Evolutionary conservation across 805 yeast species (phyloP).

Genomic region (Myxozyma monticola): DNA sequence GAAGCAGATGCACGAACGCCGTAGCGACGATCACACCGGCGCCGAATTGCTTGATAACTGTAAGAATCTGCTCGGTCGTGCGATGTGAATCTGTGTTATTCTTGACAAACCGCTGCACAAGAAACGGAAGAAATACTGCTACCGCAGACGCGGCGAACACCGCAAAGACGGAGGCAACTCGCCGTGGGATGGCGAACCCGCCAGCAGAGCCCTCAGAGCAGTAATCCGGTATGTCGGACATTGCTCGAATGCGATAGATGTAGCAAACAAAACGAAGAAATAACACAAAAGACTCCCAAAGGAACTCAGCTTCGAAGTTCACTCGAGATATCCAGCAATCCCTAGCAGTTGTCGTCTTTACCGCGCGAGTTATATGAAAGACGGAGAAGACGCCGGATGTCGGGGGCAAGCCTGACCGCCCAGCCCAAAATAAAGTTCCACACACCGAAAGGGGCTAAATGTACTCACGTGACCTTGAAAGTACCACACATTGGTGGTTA

Average conservation of each 20-base stretch:
- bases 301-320: too few species aligned
- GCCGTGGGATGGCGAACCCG: slow-evolving; percentile 19
- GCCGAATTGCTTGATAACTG: slow-evolving; percentile 73
- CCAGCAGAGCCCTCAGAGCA: slow-evolving; percentile 5
- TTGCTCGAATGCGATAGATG: too few species aligned
- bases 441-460: too few species aligned
- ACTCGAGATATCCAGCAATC: too few species aligned
- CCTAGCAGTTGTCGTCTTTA: too few species aligned
- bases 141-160: slow-evolving; percentile 26
- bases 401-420: too few species aligned
- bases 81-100: slow-evolving; percentile 1
- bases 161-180: slow-evolving; percentile 28
- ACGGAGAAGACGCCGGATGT: too few species aligned
- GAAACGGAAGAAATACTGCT: slow-evolving; percentile 28
- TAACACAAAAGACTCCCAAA: too few species aligned
- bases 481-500: too few species aligned
- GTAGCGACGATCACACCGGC: slow-evolving; percentile 84
- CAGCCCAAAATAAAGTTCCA: too few species aligned
- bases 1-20: slow-evolving; percentile 71
- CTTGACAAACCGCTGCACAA: slow-evolving; percentile 8
- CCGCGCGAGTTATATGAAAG: too few species aligned
- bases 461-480: too few species aligned
- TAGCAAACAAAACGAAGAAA: not conserved
- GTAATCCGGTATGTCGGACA: not conserved
- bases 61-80: slow-evolving; percentile 21